Evolutionary conservation across 2,329 filamentous ascomycete species (phyloP), one percentile per base, ranked within the genome.

Genomic region (Simplicillium aogashimaense): DNA sequence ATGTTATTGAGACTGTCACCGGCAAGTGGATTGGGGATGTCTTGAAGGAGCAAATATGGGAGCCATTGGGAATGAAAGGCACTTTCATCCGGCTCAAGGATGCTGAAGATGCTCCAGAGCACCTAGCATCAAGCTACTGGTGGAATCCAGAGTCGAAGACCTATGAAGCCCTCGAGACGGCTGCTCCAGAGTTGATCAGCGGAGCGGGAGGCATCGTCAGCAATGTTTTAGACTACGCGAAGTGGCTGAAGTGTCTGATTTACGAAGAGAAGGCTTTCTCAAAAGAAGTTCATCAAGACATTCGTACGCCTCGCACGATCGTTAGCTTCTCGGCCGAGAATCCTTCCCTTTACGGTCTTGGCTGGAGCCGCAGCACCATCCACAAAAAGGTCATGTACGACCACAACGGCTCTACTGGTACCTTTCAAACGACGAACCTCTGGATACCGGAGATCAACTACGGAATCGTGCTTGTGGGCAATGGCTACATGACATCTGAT

Each of bases 161-260:
- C 3, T 49, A 59, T 9, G 42, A 46, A 0, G 42, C 50, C 7
- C 48, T 54, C 12, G 50, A 63, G 4, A 47, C 55, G 11, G 44
- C 52, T 32, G 42, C 48, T 4, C 40, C 50, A 5, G 36, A 42
- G 18, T 61, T 56, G 48, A 45, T 56, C 18, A 59, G 59, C 44
- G 66, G 65, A 11, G 65, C 66, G 1, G 66, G 64, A 1, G 57
- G 53, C 10, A 51, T 64, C 35, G 53, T 75, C 16, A 68, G 65
- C 16, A 70, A 61, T 36, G 69, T 69, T 2, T 39, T 58, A 7
- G 72, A 76, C 53, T 76, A 72, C 48, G 51, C 61, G 2, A 66
- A 64, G 47, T 79, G 73, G 74, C 47, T 75, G 3, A 55, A 58
- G 18, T 68, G 65, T 15, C 54, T 76, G 17, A 53, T 78, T 17